phyloP scores from a whole-genome alignment of 164 flowering plant genomes.

The Litsea cubeba region DNA sequence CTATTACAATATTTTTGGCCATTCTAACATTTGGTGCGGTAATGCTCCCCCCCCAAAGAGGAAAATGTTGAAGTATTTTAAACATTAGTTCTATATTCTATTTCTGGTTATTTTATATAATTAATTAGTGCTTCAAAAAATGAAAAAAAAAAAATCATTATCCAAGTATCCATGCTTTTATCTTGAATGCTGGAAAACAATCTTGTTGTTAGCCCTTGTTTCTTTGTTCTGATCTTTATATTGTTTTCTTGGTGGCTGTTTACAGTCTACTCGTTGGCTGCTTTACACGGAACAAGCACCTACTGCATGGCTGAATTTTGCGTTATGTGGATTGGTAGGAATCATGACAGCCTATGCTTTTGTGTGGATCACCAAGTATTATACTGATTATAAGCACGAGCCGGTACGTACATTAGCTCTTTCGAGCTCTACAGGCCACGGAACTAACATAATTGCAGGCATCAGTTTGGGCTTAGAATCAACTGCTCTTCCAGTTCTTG shows the following conservation, averaged over 20 bases:
- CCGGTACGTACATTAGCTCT: slow-evolving; percentile 94
- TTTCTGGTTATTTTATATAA: too few species aligned
- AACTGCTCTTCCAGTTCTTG: slow-evolving; percentile 97
- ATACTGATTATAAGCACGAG: slow-evolving; percentile 96
- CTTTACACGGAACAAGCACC: slow-evolving; percentile 96
- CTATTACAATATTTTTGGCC: slow-evolving; percentile 77
- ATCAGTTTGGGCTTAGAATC: slow-evolving; percentile 95
- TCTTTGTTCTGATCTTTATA: slow-evolving; percentile 2
- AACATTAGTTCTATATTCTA: neutral
- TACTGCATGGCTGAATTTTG: slow-evolving; percentile 92
- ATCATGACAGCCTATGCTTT: slow-evolving; percentile 85
- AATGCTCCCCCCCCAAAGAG: slow-evolving; percentile 28
- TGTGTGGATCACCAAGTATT: slow-evolving; percentile 91
- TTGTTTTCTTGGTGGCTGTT: slow-evolving; percentile 10
- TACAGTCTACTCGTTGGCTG: slow-evolving; percentile 97
- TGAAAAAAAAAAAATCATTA: neutral
- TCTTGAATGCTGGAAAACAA: neutral
- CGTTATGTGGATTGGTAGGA: slow-evolving; percentile 94
- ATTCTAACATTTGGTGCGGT: slow-evolving; percentile 85
- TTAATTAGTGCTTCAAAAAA: too few species aligned
- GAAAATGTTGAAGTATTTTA: neutral
- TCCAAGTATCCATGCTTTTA: neutral
- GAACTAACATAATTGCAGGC: slow-evolving; percentile 98
- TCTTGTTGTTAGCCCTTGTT: neutral
- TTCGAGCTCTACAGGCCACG: slow-evolving; percentile 96